Evolutionary conservation across 495 filamentous ascomycete genomes (phyloP), one percentile per base, ranked within the genome.

Genomic region (Podospora bellae-mahoneyi): DNA sequence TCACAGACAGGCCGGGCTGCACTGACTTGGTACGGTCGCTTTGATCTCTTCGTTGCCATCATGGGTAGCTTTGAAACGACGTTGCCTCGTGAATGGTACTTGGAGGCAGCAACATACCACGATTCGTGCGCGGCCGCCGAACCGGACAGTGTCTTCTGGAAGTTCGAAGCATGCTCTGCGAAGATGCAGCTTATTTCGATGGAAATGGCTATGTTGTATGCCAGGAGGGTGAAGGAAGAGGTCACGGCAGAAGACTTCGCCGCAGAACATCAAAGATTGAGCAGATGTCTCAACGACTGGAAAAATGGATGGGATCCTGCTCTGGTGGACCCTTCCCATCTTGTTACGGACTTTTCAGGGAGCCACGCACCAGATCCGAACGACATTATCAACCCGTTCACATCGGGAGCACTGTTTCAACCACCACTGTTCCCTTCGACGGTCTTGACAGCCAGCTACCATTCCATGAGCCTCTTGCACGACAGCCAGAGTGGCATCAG

Each of bases 1-100:
- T 87, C 86, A 34, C 82, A 89, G 32, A 83, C 89, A 23, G 86
- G 87, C 59, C 88, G 89, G 34, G 87, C 89, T 71, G 85, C 96
- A 55, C 86, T 95, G 58, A 81, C 84, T 23, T 97, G 95, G 95
- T 97, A 97, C 76, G 85, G 87, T 19, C 91, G 92, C 39, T 97
- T 96, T 71, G 95, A 98, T 73, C 84, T 96, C 3, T 90, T 93
- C 61, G 90, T 89, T 5, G 89, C 91, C 18, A 85, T 97, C 66
- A 85, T 97, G 82, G 90, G 92, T 48, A 91, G 91, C 13, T 89
- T 89, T 69, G 87, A 90, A 71, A 87, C 91, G 0, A 84, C 90
- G 16, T 82, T 97, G 15, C 82, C 87, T 27, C 87, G 88, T 59
- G 90, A 93, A 64, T 99, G 94, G 94, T 94, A 93, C 71, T 83